phyloP scores from a whole-genome alignment of 2,329 filamentous ascomycete genomes.

The Cadophora malorum region DNA sequence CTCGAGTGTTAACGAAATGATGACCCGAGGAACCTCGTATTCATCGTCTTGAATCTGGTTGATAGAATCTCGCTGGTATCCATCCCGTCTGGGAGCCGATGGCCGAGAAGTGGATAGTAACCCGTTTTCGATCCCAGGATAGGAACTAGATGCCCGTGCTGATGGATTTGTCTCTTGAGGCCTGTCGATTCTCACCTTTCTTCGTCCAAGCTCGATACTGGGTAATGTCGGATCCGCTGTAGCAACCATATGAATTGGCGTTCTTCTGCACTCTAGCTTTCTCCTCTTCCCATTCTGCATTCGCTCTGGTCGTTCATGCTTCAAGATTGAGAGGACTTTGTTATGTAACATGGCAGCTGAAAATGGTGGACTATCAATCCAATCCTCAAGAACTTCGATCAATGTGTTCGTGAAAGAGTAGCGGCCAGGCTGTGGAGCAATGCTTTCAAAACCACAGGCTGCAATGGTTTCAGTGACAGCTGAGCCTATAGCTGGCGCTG shows the following conservation, averaged over 20 bases:
- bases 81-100: not conserved
- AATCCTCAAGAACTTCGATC: conserved; percentile 36
- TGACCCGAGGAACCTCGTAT: conserved; percentile 56
- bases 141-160: not conserved
- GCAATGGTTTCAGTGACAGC: conserved; percentile 35
- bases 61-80: conserved; percentile 9
- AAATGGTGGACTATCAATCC: conserved; percentile 33
- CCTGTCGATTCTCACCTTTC: not conserved
- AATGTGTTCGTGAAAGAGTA: conserved; percentile 35
- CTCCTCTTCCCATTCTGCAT: conserved; percentile 25
- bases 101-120: not conserved
- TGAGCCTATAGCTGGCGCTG: conserved; percentile 26
- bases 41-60: not conserved
- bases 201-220: conserved; percentile 25
- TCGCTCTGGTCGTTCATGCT: conserved; percentile 26
- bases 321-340: conserved; percentile 27
- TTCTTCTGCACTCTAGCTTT: conserved; percentile 25
- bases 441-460: conserved; percentile 35
- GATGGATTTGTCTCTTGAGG: not conserved
- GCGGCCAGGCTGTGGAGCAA: conserved; percentile 28
- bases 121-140: not conserved
- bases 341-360: conserved; percentile 38
- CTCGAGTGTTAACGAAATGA: conserved; percentile 65
- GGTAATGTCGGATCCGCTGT: conserved; percentile 24
- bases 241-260: conserved; percentile 27